Evolutionary conservation across 2,329 filamentous ascomycete genomes (phyloP), one percentile per base, ranked within the genome.

Genomic region (Penicillium sp.): DNA sequence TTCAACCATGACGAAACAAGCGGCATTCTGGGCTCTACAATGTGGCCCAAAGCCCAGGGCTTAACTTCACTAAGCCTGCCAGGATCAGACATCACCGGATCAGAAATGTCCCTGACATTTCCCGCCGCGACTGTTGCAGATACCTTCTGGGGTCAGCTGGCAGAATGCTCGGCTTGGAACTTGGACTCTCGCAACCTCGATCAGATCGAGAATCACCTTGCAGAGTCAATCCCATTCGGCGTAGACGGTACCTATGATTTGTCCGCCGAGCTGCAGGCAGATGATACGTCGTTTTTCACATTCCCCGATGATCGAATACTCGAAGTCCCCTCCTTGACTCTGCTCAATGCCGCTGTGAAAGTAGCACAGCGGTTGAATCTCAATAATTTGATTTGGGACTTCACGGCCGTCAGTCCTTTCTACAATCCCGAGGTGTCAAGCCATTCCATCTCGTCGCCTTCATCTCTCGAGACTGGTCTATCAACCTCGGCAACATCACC

Each of bases 281-380:
- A 65, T 37, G 65, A 71, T 28, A 49, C 67, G 2, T 60, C 64
- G 10, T 69, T 63, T 7, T 73, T 72, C 59, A 69, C 71, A 10
- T 76, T 76, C 55, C 73, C 78, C 1, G 83, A 85, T 68, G 82
- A 81, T 49, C 82, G 79, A 63, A 72, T 77, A 50, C 72, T 85
- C 5, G 79, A 82, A 0, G 69, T 84, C 11, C 74, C 78, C n/a
- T 78, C 82, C 42, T 71, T 86, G 20, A 79, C 54, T 1, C 61
- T 86, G 3, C 70, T 86, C 39, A 78, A 76, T 28, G 83, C 78
- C 0, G 71, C 82, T 34, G 62, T 81, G 54, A 78, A 78, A 48
- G 80, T 86, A 43, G 81, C 82, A 1, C 66, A 68, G 6, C 78
- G 83, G 1, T 71, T 86, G 15, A 78, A 80, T 41, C 76, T 76